Base-by-base conservation (phyloP, 768 basidiomycete genomes). In the Russula foetens region DNA sequence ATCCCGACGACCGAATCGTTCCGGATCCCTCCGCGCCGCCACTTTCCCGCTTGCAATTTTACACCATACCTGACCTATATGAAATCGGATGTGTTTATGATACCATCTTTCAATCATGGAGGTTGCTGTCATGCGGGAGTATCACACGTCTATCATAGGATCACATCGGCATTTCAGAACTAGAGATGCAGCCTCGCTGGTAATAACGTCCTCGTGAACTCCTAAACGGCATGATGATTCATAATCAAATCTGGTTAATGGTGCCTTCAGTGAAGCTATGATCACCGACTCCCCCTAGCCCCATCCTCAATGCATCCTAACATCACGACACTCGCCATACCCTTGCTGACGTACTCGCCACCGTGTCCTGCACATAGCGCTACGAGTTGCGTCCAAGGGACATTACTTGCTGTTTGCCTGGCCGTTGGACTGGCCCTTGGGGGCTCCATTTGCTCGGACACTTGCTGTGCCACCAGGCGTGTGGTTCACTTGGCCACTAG, bases 401-500 rank as follows among this genome's bases (percentile, higher is more conserved):
- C 5, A 17, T 57, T 29, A 66, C 53, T 51, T 63, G n/a, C 52
- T 21, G n/a, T 33, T 47, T 21, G 8, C 45, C 24, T 31, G 56
- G 51, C 9, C 23, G 29, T 58, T 53, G 50, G 0, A 12, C 29
- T 53, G 56, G 31, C 29, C 51, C 24, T 53, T 62, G 14, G 56
- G 23, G n/a, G 12, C 31, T n/a, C 55, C 55, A 23, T 56, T 61
- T 15, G 31, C 41, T 9, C 56, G 49, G 14, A 7, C n/a, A 44
- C 39, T 46, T 28, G 17, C 15, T 1, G 31, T 4, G 19, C 54
- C 55, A 33, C 14, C 35, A 26, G 50, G 23, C n/a, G 19, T 12
- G 45, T 19, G 6, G 19, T 46, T 51, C 11, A 12, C 44, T 21
- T 46, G 44, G 29, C 50, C 45, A 58, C 55, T 49, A 35, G 57